phyloP scores from a whole-genome alignment of 257 asterid genomes.

The Fraxinus excelsior region DNA sequence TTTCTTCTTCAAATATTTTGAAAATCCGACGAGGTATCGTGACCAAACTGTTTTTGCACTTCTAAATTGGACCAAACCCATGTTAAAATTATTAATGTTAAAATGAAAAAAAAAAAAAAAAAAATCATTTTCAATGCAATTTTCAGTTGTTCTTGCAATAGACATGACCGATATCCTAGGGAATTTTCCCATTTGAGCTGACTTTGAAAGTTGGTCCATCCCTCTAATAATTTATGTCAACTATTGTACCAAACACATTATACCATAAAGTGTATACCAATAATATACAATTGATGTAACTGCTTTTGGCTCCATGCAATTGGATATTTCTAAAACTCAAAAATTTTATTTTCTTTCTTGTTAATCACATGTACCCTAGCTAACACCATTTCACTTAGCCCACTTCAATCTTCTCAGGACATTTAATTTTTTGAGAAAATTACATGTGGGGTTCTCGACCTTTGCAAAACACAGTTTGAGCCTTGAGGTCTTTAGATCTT shows the following conservation, averaged over 20 bases:
- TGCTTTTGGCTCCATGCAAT: slow-evolving; percentile 68
- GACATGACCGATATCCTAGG: not conserved
- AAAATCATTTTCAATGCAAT: not conserved
- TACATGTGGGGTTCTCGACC: too few relatives aligned
- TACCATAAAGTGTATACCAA: slow-evolving; percentile 27
- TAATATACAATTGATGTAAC: slow-evolving; percentile 34
- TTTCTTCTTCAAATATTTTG: too few relatives aligned
- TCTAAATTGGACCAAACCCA: too few relatives aligned
- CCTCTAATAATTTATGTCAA: slow-evolving; percentile 15
- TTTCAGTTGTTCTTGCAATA: not conserved
- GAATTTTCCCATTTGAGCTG: slow-evolving; percentile 1
- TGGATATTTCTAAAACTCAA: slow-evolving; percentile 61
- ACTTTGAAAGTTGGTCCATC: slow-evolving; percentile 22
- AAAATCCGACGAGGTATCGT: too few relatives aligned
- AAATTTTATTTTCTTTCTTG: slow-evolving; percentile 39
- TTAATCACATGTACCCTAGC: slow-evolving; percentile 31
- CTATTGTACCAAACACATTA: slow-evolving; percentile 21
- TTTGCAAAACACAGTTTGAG: too few relatives aligned
- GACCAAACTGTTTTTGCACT: too few relatives aligned
- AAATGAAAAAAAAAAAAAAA: too few relatives aligned
- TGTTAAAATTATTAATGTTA: too few relatives aligned
- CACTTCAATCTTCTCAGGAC: not conserved
- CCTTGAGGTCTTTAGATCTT: too few relatives aligned
- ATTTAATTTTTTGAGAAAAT: too few relatives aligned
- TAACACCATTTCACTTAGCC: not conserved